phyloP scores from a whole-genome alignment of 2,329 filamentous ascomycete species.

The Hypoxylon sp. region DNA sequence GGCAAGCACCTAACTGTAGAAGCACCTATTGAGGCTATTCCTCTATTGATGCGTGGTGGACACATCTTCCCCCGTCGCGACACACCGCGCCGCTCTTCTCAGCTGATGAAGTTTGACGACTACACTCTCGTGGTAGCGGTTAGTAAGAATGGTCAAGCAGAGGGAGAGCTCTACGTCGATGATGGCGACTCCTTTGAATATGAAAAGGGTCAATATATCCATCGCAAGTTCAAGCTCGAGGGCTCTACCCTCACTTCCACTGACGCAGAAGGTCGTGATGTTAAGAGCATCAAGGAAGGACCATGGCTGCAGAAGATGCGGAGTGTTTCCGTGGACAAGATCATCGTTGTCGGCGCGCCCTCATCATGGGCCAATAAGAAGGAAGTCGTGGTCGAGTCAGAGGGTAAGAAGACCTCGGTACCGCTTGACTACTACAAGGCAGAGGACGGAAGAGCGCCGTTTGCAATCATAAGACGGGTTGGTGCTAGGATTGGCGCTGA shows the following conservation, averaged over 20 bases:
- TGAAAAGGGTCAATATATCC: constrained; percentile 87
- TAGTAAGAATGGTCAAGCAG: constrained; percentile 75
- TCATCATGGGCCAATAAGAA: constrained; percentile 76
- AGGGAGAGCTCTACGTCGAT: constrained; percentile 89
- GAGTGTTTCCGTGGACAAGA: constrained; percentile 83
- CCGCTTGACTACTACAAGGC: constrained; percentile 72
- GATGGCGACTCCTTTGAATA: constrained; percentile 95
- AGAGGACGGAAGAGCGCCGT: constrained; percentile 63
- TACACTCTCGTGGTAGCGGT: constrained; percentile 90
- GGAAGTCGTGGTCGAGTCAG: constrained; percentile 69
- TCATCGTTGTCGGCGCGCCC: constrained; percentile 86
- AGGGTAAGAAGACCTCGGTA: constrained; percentile 68
- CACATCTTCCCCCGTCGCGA: constrained; percentile 94
- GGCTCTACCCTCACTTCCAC: constrained; percentile 74
- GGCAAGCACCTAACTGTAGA: constrained; percentile 78
- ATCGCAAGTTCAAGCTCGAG: constrained; percentile 81
- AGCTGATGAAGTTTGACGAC: constrained; percentile 93
- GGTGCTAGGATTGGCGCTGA: constrained; percentile 67
- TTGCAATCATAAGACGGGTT: constrained; percentile 67
- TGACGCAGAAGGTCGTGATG: constrained; percentile 72
- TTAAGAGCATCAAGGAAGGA: constrained; percentile 73
- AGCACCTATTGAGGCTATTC: constrained; percentile 88
- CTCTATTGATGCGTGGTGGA: constrained; percentile 91
- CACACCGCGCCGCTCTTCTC: constrained; percentile 84
- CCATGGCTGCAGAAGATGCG: constrained; percentile 85